These are phyloP conservation scores for Ophiostoma piceae DNA, from an alignment of 2,329 filamentous ascomycete species.

Conservation along the genomic window DNA sequence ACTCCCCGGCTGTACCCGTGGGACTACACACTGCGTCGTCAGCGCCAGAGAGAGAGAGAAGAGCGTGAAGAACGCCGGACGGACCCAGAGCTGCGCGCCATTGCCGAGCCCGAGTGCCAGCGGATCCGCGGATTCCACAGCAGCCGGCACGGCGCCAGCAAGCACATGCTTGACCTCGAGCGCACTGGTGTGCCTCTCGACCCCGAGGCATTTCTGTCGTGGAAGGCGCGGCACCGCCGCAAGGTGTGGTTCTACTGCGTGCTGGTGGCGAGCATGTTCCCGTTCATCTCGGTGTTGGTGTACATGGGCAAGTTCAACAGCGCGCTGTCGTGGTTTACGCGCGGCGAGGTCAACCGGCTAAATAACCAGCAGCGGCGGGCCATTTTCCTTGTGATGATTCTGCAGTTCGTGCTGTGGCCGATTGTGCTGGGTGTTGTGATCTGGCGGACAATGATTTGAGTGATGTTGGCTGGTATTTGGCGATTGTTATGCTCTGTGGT, in stretches of 20 bases:
- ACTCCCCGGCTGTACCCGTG: constrained; percentile 28
- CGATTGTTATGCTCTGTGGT: neutral
- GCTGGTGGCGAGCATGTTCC: constrained; percentile 39
- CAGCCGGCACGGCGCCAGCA: neutral
- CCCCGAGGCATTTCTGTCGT: constrained; percentile 31
- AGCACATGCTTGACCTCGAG: constrained; percentile 20
- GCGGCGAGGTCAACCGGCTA: constrained; percentile 41
- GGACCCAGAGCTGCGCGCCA: constrained; percentile 26
- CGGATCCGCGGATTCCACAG: neutral
- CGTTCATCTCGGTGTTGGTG: constrained; percentile 44
- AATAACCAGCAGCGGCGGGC: constrained; percentile 36
- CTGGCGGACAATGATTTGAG: constrained; percentile 19
- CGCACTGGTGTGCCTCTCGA: constrained; percentile 26
- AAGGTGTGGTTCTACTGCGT: constrained; percentile 39
- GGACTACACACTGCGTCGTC: constrained; percentile 27
- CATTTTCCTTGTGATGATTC: constrained; percentile 36
- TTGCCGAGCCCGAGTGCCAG: constrained; percentile 19
- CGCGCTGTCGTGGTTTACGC: constrained; percentile 46
- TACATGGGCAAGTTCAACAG: constrained; percentile 43
- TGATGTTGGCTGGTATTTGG: neutral
- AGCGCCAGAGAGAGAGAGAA: constrained; percentile 19
- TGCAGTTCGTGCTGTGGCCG: constrained; percentile 28
- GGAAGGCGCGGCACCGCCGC: constrained; percentile 33
- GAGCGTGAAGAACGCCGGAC: constrained; percentile 15
- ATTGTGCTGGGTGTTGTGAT: constrained; percentile 27